Conservation (phyloP, 306 rosid genomes). For the Vachellia pachyceras region DNA sequence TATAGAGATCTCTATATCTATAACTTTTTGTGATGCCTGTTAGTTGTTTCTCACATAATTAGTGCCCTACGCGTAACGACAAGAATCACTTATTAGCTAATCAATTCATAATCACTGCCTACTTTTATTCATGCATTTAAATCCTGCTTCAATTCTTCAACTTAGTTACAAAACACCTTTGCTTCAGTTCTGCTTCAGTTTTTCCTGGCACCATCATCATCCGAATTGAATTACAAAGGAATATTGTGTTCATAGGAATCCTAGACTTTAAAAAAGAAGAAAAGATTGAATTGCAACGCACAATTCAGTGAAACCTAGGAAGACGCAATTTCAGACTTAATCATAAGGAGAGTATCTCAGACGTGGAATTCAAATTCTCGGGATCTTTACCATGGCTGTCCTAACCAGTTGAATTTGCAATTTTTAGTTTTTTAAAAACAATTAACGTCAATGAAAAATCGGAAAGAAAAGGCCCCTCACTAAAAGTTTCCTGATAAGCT, state of each 20-base stretch:
- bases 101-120: not conserved
- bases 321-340: not conserved
- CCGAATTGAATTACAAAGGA: no score
- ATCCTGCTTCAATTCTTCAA: not conserved
- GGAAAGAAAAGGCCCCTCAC: no score
- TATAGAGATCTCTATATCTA: not conserved
- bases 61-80: not conserved
- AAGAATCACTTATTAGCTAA: not conserved
- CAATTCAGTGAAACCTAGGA: not conserved
- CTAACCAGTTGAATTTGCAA: not conserved
- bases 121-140: slow-evolving; percentile 17
- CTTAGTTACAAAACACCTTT: not conserved
- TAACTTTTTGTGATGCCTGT: not conserved
- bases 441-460: no score
- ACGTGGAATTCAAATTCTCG: not conserved
- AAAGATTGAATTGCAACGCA: not conserved
- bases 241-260: no score
- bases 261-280: no score
- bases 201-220: not conserved
- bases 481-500: no score
- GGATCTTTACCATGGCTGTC: not conserved
- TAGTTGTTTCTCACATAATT: not conserved
- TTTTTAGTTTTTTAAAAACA: no score
- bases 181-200: not conserved
- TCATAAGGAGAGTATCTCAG: not conserved